Base-by-base conservation (phyloP, 106 monocot genomes). In the Hemerocallis citrina region DNA sequence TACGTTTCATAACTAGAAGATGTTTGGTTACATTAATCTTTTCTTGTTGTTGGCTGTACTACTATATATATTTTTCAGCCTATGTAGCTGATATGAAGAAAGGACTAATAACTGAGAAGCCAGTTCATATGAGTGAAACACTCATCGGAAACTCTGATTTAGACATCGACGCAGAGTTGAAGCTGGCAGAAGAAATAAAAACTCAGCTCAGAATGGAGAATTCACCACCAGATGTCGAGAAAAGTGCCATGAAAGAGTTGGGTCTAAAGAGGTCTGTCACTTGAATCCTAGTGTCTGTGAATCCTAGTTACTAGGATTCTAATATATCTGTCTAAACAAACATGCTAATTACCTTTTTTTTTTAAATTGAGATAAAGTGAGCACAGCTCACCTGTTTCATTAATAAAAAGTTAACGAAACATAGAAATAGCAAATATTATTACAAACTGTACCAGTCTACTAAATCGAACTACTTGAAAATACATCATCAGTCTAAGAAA, bases 41-140 rank as follows among this genome's bases (percentile, higher is more conserved):
- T 50, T 1, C 21, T 8, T 57, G 20, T 36, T 34, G n/a, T n/a
- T n/a, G n/a, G n/a, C n/a, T n/a, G n/a, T n/a, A n/a, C n/a, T n/a
- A n/a, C n/a, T n/a, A 8, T 2, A 44, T 21, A 3, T 45, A n/a
- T n/a, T 10, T 5, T 31, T 46, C 78, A 90, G 89, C 89, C 24
- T 90, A 76, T 65, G 81, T 90, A 13, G 73, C 76, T 15, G 89
- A 82, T 4, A 40, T 42, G 46, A 72, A 61, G 52, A 66, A 71
- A 40, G 89, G 85, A 9, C 29, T 90, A 4, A 73, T 82, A 22
- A 35, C 59, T 29, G 89, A 90, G 81, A 85, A 63, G 22, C 66
- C 51, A 10, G 70, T 81, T 37, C 52, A 29, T 1, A 56, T 73
- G 57, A 82, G 85, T 3, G 73, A 81, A 68, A 71, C 85, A 29